phyloP scores from a whole-genome alignment of 352 stramenopile species.

The Phytophthora podocarpi region DNA sequence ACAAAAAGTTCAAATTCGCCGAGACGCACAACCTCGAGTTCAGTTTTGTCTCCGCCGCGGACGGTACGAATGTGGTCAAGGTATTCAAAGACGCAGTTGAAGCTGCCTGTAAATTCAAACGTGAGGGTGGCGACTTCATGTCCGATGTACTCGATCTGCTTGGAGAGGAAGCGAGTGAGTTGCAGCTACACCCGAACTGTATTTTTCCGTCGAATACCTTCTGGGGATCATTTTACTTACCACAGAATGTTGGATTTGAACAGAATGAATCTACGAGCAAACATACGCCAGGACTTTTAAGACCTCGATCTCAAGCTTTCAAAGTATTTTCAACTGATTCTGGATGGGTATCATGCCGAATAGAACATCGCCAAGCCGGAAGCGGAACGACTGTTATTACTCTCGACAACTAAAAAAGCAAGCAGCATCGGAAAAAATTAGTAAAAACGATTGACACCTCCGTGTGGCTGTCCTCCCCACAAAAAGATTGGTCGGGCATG shows the following conservation, averaged over 20 bases:
- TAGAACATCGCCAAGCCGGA: too few relatives aligned
- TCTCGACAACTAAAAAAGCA: too few relatives aligned
- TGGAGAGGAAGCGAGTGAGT: constrained; percentile 61
- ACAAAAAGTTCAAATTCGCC: constrained; percentile 97
- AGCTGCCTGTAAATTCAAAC: constrained; percentile 88
- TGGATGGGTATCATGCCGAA: too few relatives aligned
- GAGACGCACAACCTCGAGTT: constrained; percentile 94
- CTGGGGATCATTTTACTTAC: too few relatives aligned
- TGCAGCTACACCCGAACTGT: too few relatives aligned
- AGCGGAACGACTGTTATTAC: too few relatives aligned
- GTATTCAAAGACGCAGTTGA: constrained; percentile 92
- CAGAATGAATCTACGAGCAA: constrained; percentile 16
- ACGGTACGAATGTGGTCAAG: constrained; percentile 96
- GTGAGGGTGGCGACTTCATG: constrained; percentile 93
- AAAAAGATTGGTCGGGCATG: too few relatives aligned
- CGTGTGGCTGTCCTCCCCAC: not conserved
- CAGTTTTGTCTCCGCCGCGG: constrained; percentile 93
- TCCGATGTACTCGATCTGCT: constrained; percentile 92
- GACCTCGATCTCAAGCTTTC: too few relatives aligned
- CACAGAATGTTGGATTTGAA: not conserved
- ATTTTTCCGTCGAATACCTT: too few relatives aligned
- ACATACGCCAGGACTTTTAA: not conserved
- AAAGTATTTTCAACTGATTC: too few relatives aligned
- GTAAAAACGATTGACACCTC: not conserved
- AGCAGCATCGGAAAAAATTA: constrained; percentile 12